Base-by-base conservation (phyloP, 306 rosid genomes). In the Potentilla sterilis region DNA sequence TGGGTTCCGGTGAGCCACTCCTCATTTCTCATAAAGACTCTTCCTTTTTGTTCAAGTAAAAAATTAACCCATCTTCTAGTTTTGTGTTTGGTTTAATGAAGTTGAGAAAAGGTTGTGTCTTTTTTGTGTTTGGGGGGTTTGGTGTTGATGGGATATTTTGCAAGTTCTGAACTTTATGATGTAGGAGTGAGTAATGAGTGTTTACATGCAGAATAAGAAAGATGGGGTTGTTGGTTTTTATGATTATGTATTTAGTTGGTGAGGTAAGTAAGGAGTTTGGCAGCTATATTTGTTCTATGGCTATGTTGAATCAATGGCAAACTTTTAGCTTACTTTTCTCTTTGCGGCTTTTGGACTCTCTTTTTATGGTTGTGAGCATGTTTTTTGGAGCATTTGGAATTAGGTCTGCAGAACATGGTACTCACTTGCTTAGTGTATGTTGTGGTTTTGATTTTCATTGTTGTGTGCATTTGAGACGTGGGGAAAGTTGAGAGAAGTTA, bases 1-100 rank as follows among this genome's bases (percentile, higher is more conserved):
- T 87, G 79, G 96, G 86, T 86, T 92, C 93, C 28, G 97, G 98
- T 95, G 40, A 76, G 83, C 78, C 67, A 21, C 74, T 72, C 47
- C 67, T 67, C 73, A 74, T 49, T 84, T 41, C 55, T 57, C 46
- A 48, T 32, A 24, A 34, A 65, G 2, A 32, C 18, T 55, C 46
- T 61, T 32, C 47, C 49, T 67, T 66, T 44, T 70, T 28, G 16
- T 58, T 73, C 77, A 73, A 15, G 46, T 32, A 28, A 46, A 47
- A 24, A 5, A 35, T 52, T 49, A 42, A 57, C 55, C 55, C 52
- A 28, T 24, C 4, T 28, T 7, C 8, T 16, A 9, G 7, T 66
- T n/a, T 38, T 19, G 2, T 3, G 37, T 57, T n/a, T 51, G 10
- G 12, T 71, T 55, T n/a, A 72, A 58, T 16, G 22, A 73, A n/a